A percentile compares a stretch with the other conserved stretches of the same genome.
Conservation (phyloP, 2,329 filamentous ascomycete species). For the Hymenoscyphus fructigenus region DNA sequence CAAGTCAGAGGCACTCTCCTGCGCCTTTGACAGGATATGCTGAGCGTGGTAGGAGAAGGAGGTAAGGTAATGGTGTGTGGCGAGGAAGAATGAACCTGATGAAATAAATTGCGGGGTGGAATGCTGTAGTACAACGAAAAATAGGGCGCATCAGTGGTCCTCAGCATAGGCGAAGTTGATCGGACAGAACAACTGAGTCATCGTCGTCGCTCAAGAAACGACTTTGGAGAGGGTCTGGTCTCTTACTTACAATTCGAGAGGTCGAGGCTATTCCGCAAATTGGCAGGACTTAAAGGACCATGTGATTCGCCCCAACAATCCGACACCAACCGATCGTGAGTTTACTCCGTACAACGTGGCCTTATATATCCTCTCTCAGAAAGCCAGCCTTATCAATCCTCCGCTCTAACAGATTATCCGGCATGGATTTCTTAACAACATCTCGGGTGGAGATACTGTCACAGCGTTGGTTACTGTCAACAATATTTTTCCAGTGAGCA, state of each 20-base stretch:
- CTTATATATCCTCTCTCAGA: not conserved
- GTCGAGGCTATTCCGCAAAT: no score
- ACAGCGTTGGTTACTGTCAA: not conserved
- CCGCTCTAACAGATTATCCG: not conserved
- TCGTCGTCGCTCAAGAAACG: no score
- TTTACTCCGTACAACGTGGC: no score
- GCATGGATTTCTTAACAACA: not conserved
- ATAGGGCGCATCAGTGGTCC: conserved; percentile 8
- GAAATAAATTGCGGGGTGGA: conserved; percentile 11
- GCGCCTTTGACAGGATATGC: conserved; percentile 1
- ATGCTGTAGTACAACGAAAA: conserved; percentile 11
- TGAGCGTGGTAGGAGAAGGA: conserved; percentile 2
- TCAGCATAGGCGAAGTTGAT: conserved; percentile 10
- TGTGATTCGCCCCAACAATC: not conserved
- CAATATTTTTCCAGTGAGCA: not conserved
- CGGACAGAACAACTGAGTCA: conserved; percentile 9
- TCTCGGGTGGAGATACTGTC: not conserved
- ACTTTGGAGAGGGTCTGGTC: no score
- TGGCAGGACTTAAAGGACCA: no score
- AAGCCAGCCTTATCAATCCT: not conserved
- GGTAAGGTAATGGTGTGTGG: not conserved
- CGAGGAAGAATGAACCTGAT: conserved; percentile 11
- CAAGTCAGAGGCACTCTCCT: not conserved
- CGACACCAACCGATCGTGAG: not conserved
- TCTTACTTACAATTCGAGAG: no score